Evolutionary conservation across 345 rosid genomes (phyloP).

Genomic region (Brassica cretica): DNA sequence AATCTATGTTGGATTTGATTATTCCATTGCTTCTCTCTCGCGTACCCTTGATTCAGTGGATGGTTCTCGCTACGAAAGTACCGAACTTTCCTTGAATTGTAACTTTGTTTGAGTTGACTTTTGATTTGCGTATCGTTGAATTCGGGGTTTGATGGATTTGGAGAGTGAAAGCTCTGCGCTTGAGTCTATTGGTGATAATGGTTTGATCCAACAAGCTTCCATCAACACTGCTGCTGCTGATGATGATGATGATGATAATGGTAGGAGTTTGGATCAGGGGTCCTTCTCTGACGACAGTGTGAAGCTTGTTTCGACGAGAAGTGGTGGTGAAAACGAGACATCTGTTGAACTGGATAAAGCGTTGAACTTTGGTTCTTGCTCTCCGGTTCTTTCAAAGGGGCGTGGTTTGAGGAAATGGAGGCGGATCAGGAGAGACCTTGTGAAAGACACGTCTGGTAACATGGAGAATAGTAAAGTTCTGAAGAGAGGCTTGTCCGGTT

Average conservation of each 20-base stretch:
- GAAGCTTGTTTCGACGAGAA: constrained; percentile 14
- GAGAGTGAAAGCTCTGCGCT: constrained; percentile 49
- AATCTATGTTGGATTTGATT: background rate
- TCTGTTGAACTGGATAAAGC: constrained; percentile 21
- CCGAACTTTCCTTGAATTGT: constrained; percentile 1
- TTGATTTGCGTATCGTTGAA: constrained; percentile 27
- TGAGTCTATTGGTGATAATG: constrained; percentile 67
- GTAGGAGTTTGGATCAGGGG: constrained; percentile 26
- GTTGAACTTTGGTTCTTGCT: constrained; percentile 36
- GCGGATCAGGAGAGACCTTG: constrained; percentile 66
- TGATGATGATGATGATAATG: constrained; percentile 28
- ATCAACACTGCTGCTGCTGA: constrained; percentile 3
- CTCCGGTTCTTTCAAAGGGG: constrained; percentile 55
- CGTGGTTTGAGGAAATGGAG: constrained; percentile 89
- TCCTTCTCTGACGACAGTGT: constrained; percentile 38
- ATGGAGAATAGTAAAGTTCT: constrained; percentile 54
- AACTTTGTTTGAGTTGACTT: constrained; percentile 32
- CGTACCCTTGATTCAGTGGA: constrained; percentile 2
- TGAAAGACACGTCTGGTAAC: constrained; percentile 48
- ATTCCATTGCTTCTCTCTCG: constrained; percentile 4
- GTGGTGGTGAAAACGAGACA: background rate
- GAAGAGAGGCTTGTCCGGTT: constrained; percentile 62
- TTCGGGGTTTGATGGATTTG: constrained; percentile 49
- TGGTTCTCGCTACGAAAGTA: constrained; percentile 1
- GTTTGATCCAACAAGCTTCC: constrained; percentile 27